A percentile compares a stretch with the other conserved stretches of the same genome.
Evolutionary conservation across 257 asterid genomes (phyloP).

Genomic region (Lantana camara): DNA sequence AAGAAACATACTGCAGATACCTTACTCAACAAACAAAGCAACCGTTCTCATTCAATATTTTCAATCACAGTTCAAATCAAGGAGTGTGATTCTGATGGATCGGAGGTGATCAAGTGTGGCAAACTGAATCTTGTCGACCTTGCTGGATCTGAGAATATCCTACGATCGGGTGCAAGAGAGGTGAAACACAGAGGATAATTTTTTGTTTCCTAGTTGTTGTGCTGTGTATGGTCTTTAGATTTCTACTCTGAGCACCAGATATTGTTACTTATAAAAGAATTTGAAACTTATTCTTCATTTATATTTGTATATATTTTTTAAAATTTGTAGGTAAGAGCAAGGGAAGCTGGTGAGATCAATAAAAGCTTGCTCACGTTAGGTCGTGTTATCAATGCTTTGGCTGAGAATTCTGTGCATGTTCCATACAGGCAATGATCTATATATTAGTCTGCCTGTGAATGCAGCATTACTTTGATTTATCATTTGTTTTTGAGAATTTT

Average conservation of each 20-base stretch:
- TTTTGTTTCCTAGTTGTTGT: too few species aligned
- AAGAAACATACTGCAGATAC: slow-evolving; percentile 53
- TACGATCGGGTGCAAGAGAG: slow-evolving; percentile 62
- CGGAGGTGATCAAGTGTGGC: slow-evolving; percentile 56
- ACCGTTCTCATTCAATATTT: slow-evolving; percentile 60
- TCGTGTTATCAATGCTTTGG: slow-evolving; percentile 58
- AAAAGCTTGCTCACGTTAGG: slow-evolving; percentile 68
- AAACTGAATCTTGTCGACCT: slow-evolving; percentile 63
- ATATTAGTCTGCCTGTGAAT: not conserved
- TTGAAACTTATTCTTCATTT: not conserved
- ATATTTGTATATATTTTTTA: too few species aligned
- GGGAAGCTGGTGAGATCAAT: slow-evolving; percentile 75
- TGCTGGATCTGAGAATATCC: slow-evolving; percentile 69
- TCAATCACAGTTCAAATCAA: slow-evolving; percentile 52
- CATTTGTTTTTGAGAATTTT: not conserved
- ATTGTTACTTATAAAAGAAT: not conserved
- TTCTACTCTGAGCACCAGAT: too few species aligned
- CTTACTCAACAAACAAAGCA: slow-evolving; percentile 59
- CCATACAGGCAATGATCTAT: slow-evolving; percentile 51
- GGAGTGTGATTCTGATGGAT: slow-evolving; percentile 44
- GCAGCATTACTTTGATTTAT: not conserved
- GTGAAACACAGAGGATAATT: slow-evolving; percentile 16
- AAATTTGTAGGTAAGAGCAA: slow-evolving; percentile 59
- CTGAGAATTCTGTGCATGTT: slow-evolving; percentile 57
- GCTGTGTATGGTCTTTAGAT: too few species aligned